Evolutionary conservation across 1,284 basidiomycete genomes (phyloP).

Genomic region (Coniferiporia weirii): DNA sequence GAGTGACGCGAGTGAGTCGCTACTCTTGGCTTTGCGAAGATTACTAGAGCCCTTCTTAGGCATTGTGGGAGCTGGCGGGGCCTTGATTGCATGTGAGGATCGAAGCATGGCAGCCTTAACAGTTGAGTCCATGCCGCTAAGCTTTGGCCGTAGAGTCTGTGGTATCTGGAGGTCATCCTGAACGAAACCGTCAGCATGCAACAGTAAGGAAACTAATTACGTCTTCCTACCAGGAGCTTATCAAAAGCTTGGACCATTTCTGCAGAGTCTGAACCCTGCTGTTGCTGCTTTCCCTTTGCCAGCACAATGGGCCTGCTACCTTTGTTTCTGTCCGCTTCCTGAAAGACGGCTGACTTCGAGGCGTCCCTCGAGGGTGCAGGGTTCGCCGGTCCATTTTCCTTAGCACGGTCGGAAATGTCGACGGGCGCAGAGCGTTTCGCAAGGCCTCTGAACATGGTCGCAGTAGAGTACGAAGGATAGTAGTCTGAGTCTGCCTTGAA

Average conservation of each 20-base stretch:
- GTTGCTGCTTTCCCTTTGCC: not conserved
- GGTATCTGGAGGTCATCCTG: conserved; percentile 87
- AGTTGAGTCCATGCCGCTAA: conserved; percentile 69
- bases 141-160: conserved; percentile 65
- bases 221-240: conserved; percentile 49
- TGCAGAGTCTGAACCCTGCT: not conserved
- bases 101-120: conserved; percentile 90
- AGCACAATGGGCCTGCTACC: not conserved
- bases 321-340: conserved; percentile 11
- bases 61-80: conserved; percentile 33
- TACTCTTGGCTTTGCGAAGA: conserved; percentile 64
- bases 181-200: conserved; percentile 4
- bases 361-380: not conserved
- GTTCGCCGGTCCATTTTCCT: conserved; percentile 12
- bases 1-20: conserved; percentile 58
- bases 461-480: not conserved
- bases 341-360: conserved; percentile 4
- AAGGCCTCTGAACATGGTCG: conserved; percentile 18
- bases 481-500: not conserved
- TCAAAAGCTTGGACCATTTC: conserved; percentile 63
- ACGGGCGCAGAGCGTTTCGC: conserved; percentile 7
- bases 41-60: conserved; percentile 30
- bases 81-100: conserved; percentile 65
- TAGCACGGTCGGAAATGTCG: conserved; percentile 6
- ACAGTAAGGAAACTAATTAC: conserved; percentile 23